phyloP scores from a whole-genome alignment of 129 eudicot genomes.

The Erigeron canadensis region DNA sequence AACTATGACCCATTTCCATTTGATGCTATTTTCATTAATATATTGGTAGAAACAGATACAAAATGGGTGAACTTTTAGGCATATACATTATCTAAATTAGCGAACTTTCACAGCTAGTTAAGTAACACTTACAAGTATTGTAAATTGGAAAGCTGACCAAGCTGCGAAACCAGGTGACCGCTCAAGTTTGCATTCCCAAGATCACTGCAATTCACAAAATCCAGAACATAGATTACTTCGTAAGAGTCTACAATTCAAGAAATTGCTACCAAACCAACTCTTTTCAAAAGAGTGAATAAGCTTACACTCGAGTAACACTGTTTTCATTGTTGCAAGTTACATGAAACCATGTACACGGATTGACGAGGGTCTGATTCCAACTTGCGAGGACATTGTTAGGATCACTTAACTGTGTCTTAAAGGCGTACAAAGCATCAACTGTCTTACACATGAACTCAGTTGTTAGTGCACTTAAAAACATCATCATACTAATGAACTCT shows the following conservation, averaged over 20 bases:
- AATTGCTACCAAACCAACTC: not conserved
- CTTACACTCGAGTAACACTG: conserved; percentile 71
- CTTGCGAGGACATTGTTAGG: conserved; percentile 61
- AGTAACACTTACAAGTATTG: conserved; percentile 65
- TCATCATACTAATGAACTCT: not conserved
- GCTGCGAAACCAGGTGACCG: conserved; percentile 57
- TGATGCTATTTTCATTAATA: no score
- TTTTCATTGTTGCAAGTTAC: conserved; percentile 59
- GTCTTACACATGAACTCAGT: not conserved
- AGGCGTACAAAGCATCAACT: conserved; percentile 66
- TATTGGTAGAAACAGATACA: not conserved
- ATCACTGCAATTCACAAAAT: conserved; percentile 44
- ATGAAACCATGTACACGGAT: conserved; percentile 77
- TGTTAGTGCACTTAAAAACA: not conserved
- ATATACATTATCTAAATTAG: not conserved
- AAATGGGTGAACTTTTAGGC: not conserved
- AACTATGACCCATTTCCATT: not conserved
- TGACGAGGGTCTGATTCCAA: conserved; percentile 62
- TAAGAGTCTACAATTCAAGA: not conserved
- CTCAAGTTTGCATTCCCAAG: conserved; percentile 69
- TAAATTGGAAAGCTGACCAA: conserved; percentile 55
- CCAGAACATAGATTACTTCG: not conserved
- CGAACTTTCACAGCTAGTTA: not conserved
- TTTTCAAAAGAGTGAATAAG: not conserved
- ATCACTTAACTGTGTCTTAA: conserved; percentile 41